These are phyloP conservation scores for Macrotyloma uniflorum DNA, from an alignment of 306 rosid genomes.

Conservation along the genomic window DNA sequence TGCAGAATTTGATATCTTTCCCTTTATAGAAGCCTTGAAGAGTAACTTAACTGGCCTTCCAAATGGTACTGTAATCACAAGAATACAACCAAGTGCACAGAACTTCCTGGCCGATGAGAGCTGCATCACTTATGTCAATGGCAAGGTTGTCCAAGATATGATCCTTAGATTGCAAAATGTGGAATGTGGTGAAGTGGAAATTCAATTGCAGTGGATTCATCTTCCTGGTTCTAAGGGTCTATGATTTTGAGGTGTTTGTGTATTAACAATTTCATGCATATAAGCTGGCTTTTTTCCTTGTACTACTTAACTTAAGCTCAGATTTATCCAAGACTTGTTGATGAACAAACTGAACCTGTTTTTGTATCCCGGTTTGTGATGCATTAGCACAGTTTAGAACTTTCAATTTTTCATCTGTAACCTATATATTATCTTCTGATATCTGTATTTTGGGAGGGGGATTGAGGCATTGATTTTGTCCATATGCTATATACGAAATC, in stretches of 20 bases:
- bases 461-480: neutral
- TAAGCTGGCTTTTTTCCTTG: slow-evolving; percentile 17
- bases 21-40: slow-evolving; percentile 72
- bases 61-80: slow-evolving; percentile 59
- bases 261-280: slow-evolving; percentile 4
- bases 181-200: slow-evolving; percentile 89
- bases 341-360: slow-evolving; percentile 28
- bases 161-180: slow-evolving; percentile 83
- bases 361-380: slow-evolving; percentile 1
- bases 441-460: neutral
- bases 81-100: slow-evolving; percentile 62
- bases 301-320: neutral
- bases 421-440: neutral
- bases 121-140: slow-evolving; percentile 54
- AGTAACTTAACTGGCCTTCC: slow-evolving; percentile 55
- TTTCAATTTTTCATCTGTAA: neutral
- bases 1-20: slow-evolving; percentile 63
- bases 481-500: neutral
- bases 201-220: slow-evolving; percentile 85
- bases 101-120: slow-evolving; percentile 86
- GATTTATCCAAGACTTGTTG: slow-evolving; percentile 22
- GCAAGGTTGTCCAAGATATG: slow-evolving; percentile 73
- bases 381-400: slow-evolving; percentile 20
- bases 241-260: slow-evolving; percentile 24
- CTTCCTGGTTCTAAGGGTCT: slow-evolving; percentile 81